Evolutionary conservation across 2,329 filamentous ascomycete genomes (phyloP).

Genomic region (Fusarium xylarioides): DNA sequence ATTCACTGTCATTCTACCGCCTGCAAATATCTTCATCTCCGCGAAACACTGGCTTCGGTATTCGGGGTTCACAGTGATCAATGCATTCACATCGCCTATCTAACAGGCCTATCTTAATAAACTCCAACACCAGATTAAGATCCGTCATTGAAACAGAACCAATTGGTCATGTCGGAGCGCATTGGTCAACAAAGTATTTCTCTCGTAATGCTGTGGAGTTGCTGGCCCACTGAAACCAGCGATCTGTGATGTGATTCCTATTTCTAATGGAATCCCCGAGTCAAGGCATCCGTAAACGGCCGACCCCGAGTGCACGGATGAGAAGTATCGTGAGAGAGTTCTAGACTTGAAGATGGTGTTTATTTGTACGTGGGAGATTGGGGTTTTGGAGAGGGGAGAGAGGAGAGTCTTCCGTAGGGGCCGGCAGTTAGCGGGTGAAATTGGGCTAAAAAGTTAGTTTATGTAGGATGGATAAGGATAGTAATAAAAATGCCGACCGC

Average conservation of each 20-base stretch:
- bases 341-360: neutral
- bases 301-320: constrained; percentile 9
- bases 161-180: constrained; percentile 21
- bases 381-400: neutral
- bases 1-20: neutral
- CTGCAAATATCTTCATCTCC: neutral
- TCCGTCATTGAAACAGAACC: constrained; percentile 34
- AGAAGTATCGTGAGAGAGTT: neutral
- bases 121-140: neutral
- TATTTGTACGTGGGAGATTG: neutral
- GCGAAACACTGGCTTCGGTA: constrained; percentile 7
- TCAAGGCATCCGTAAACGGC: constrained; percentile 23
- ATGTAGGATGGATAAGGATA: neutral
- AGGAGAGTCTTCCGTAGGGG: neutral
- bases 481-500: neutral
- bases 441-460: neutral
- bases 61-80: constrained; percentile 21
- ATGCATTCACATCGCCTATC: constrained; percentile 27
- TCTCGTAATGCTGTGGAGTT: constrained; percentile 28
- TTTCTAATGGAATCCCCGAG: constrained; percentile 29
- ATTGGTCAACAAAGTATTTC: constrained; percentile 9
- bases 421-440: constrained; percentile 5
- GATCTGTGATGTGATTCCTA: constrained; percentile 23
- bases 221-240: constrained; percentile 1
- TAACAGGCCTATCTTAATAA: constrained; percentile 31